phyloP scores from a whole-genome alignment of 257 asterid genomes.

The Capsicum chinense region DNA sequence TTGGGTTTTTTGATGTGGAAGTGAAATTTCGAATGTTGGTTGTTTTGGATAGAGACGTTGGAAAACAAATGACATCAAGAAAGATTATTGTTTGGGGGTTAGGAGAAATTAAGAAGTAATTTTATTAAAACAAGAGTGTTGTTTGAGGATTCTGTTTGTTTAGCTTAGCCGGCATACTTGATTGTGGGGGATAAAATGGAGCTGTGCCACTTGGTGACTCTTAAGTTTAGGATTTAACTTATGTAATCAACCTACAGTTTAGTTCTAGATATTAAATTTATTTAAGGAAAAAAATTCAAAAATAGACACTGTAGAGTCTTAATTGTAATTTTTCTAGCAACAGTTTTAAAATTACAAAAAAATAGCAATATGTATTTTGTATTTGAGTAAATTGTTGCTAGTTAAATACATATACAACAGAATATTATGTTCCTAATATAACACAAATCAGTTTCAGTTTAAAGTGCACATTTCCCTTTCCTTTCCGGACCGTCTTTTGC shows the following conservation, averaged over 20 bases:
- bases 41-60: constrained; percentile 38
- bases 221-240: background rate
- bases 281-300: too few relatives aligned
- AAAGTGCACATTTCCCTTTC: too few relatives aligned
- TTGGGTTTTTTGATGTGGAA: background rate
- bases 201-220: constrained; percentile 16
- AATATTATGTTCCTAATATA: too few relatives aligned
- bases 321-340: too few relatives aligned
- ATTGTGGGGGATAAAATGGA: background rate
- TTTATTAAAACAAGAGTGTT: constrained; percentile 35
- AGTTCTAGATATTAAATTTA: background rate
- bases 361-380: too few relatives aligned
- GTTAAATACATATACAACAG: too few relatives aligned
- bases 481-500: too few relatives aligned
- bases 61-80: constrained; percentile 18
- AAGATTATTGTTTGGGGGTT: background rate
- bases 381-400: too few relatives aligned
- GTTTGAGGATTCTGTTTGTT: constrained; percentile 50
- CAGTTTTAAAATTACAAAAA: too few relatives aligned
- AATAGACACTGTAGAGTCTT: too few relatives aligned
- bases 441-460: too few relatives aligned
- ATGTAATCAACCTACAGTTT: background rate
- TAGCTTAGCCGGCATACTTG: constrained; percentile 42
- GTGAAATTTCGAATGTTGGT: constrained; percentile 4
- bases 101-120: constrained; percentile 18